These are phyloP conservation scores for Aspergillus ochraceus DNA, from an alignment of 2,329 filamentous ascomycete species.

Conservation along the genomic window DNA sequence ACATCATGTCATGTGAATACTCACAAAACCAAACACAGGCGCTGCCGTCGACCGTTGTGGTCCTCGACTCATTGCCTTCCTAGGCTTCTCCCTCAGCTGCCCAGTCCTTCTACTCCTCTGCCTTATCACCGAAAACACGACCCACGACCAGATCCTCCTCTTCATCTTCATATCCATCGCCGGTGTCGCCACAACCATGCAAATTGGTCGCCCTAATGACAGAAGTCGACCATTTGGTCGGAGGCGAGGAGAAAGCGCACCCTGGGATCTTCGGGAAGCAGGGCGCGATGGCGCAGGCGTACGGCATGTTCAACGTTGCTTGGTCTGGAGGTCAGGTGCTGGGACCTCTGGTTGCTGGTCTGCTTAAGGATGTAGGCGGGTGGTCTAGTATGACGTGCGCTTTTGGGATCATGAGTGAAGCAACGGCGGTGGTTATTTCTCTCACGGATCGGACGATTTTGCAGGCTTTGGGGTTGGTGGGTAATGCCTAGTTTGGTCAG, in stretches of 20 bases:
- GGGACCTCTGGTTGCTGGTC: conserved; percentile 54
- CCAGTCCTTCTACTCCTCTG: conserved; percentile 66
- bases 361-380: conserved; percentile 45
- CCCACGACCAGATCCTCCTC: conserved; percentile 63
- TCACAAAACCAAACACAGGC: conserved; percentile 9
- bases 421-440: conserved; percentile 48
- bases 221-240: conserved; percentile 62
- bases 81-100: conserved; percentile 55
- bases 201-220: conserved; percentile 68
- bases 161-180: conserved; percentile 61
- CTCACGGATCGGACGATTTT: conserved; percentile 7
- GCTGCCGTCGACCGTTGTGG: conserved; percentile 55
- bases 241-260: conserved; percentile 52
- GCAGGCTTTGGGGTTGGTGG: conserved; percentile 16
- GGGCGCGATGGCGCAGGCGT: conserved; percentile 60
- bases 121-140: conserved; percentile 58
- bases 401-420: conserved; percentile 49
- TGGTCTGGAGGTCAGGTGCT: conserved; percentile 54
- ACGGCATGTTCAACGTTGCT: conserved; percentile 56
- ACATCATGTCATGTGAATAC: not conserved
- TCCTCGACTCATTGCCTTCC: conserved; percentile 59
- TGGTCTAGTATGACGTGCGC: conserved; percentile 57
- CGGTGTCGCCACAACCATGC: conserved; percentile 58
- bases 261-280: conserved; percentile 54
- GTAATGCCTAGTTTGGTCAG: not conserved